phyloP scores from a whole-genome alignment of 345 rosid genomes.

The Gossypium australe region DNA sequence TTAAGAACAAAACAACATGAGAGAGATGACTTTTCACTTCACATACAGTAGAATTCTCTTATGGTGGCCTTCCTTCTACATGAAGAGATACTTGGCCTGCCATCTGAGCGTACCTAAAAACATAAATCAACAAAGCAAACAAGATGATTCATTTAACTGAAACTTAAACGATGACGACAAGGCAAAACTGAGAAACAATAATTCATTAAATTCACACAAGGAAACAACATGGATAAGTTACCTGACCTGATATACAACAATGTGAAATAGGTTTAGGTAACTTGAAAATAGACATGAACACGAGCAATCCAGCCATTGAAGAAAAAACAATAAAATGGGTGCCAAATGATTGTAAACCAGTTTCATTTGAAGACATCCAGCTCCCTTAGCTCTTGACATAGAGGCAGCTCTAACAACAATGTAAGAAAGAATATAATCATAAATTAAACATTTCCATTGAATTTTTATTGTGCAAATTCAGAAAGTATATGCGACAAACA shows the following conservation, averaged over 20 bases:
- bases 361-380: constrained; percentile 37
- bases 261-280: constrained; percentile 40
- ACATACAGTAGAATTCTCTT: constrained; percentile 44
- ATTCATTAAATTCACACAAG: background rate
- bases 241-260: constrained; percentile 39
- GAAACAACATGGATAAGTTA: background rate
- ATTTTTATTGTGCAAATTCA: too few relatives aligned
- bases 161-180: background rate
- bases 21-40: background rate
- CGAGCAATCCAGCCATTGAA: constrained; percentile 40
- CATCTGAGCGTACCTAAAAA: constrained; percentile 32
- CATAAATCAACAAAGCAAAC: background rate
- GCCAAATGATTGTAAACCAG: constrained; percentile 42
- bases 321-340: constrained; percentile 38
- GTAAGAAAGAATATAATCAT: background rate
- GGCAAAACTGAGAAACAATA: background rate
- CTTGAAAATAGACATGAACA: constrained; percentile 38
- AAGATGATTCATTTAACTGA: background rate
- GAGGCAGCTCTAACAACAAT: constrained; percentile 36
- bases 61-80: constrained; percentile 46
- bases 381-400: constrained; percentile 33
- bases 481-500: too few relatives aligned
- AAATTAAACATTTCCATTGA: too few relatives aligned
- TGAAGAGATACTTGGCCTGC: constrained; percentile 25
- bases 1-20: background rate